These are phyloP conservation scores for Mercurialis annua DNA, from an alignment of 345 rosid genomes.

Conservation along the genomic window DNA sequence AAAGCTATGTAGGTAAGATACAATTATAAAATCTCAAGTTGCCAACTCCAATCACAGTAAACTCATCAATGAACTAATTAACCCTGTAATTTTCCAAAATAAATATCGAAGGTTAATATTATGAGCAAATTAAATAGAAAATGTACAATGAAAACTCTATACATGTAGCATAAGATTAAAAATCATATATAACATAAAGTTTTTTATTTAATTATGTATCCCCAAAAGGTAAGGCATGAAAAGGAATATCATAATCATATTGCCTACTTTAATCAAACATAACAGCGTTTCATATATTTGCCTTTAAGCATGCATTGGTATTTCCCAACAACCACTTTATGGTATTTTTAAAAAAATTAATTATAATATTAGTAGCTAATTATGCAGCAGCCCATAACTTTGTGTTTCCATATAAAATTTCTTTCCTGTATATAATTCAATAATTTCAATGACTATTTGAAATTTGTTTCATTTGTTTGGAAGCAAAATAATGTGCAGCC, in stretches of 20 bases:
- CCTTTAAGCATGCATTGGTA: constrained; percentile 6
- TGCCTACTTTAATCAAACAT: constrained; percentile 18
- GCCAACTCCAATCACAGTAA: neutral
- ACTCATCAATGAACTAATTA: neutral
- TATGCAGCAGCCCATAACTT: constrained; percentile 16
- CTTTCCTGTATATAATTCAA: neutral
- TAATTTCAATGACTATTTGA: constrained; percentile 4
- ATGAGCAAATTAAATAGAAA: no score
- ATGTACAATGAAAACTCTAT: neutral
- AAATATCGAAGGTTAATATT: no score
- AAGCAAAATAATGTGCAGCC: constrained; percentile 3
- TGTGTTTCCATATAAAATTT: neutral
- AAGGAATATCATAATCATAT: constrained; percentile 9
- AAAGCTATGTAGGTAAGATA: no score
- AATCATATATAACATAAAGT: neutral
- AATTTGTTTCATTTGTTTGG: constrained; percentile 19
- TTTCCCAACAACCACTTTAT: constrained; percentile 20
- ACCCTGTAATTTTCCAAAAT: neutral
- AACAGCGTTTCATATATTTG: constrained; percentile 9
- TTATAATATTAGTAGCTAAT: constrained; percentile 1
- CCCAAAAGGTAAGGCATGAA: constrained; percentile 10
- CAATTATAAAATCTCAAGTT: neutral
- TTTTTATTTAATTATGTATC: neutral
- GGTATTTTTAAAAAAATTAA: neutral
- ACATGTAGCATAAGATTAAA: neutral